These are phyloP conservation scores for Clarireedia monteithiana DNA, from an alignment of 2,329 filamentous ascomycete species.

Conservation along the genomic window DNA sequence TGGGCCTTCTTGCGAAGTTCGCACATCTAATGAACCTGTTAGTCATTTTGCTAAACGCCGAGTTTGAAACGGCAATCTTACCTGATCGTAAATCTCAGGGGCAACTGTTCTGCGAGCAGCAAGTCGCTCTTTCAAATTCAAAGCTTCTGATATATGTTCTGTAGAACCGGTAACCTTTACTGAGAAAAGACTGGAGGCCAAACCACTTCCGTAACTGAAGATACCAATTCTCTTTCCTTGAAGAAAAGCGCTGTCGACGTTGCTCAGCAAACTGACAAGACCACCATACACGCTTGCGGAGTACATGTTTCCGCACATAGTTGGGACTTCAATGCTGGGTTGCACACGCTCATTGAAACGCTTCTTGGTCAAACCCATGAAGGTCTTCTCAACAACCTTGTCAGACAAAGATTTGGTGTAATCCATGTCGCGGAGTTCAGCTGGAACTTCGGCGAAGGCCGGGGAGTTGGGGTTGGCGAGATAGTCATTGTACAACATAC, in stretches of 20 bases:
- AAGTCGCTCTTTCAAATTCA: slow-evolving; percentile 64
- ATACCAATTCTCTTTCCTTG: slow-evolving; percentile 48
- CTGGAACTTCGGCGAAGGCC: slow-evolving; percentile 65
- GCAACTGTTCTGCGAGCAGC: slow-evolving; percentile 56
- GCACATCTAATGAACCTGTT: slow-evolving; percentile 53
- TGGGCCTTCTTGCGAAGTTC: slow-evolving; percentile 75
- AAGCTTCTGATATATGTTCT: slow-evolving; percentile 55
- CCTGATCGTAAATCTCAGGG: slow-evolving; percentile 66
- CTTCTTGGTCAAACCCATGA: slow-evolving; percentile 80
- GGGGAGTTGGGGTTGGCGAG: slow-evolving; percentile 59
- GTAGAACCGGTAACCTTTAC: slow-evolving; percentile 67
- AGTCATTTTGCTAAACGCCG: slow-evolving; percentile 12
- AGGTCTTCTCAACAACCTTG: slow-evolving; percentile 80
- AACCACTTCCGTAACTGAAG: slow-evolving; percentile 66
- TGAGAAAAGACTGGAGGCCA: slow-evolving; percentile 60
- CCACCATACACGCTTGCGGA: slow-evolving; percentile 51
- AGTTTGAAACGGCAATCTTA: slow-evolving; percentile 36
- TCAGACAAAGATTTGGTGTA: slow-evolving; percentile 74
- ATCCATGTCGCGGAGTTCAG: slow-evolving; percentile 69
- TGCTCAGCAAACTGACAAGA: slow-evolving; percentile 45
- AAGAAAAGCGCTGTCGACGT: slow-evolving; percentile 47
- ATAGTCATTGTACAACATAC: slow-evolving; percentile 82
- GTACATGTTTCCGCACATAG: slow-evolving; percentile 63
- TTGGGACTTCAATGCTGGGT: slow-evolving; percentile 67
- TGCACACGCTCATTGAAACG: slow-evolving; percentile 70